These are phyloP conservation scores for Dioscorea alata DNA, from an alignment of 106 monocot genomes.

Conservation along the genomic window DNA sequence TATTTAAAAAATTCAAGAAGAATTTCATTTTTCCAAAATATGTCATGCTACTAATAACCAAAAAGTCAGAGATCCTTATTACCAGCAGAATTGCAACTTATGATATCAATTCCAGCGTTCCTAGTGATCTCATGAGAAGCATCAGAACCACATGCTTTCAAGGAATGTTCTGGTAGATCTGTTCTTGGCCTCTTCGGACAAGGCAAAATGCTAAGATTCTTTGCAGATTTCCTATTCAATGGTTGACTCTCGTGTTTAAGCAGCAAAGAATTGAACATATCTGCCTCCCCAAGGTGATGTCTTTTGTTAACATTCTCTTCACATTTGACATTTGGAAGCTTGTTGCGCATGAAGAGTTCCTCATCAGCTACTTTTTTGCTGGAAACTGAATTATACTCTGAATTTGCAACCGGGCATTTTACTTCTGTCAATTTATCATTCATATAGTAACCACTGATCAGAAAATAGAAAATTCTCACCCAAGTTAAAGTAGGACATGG, in stretches of 20 bases:
- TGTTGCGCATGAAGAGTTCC: neutral
- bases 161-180: neutral
- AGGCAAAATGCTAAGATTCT: neutral
- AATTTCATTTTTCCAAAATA: no score
- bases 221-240: neutral
- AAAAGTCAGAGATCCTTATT: neutral
- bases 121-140: neutral
- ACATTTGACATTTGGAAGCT: constrained; percentile 1
- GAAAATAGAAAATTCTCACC: no score
- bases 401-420: neutral
- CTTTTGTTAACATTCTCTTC: neutral
- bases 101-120: neutral
- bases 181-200: constrained; percentile 5
- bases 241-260: neutral
- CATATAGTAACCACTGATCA: no score
- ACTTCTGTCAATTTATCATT: constrained; percentile 7
- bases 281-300: neutral
- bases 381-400: constrained; percentile 2
- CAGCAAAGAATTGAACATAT: neutral
- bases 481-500: no score
- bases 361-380: neutral
- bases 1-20: no score
- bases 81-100: constrained; percentile 2
- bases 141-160: neutral
- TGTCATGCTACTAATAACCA: neutral